Evolutionary conservation across 176 grass and related monocot genomes (phyloP), one percentile per base, ranked within the genome.

Genomic region (Paspalum vaginatum): DNA sequence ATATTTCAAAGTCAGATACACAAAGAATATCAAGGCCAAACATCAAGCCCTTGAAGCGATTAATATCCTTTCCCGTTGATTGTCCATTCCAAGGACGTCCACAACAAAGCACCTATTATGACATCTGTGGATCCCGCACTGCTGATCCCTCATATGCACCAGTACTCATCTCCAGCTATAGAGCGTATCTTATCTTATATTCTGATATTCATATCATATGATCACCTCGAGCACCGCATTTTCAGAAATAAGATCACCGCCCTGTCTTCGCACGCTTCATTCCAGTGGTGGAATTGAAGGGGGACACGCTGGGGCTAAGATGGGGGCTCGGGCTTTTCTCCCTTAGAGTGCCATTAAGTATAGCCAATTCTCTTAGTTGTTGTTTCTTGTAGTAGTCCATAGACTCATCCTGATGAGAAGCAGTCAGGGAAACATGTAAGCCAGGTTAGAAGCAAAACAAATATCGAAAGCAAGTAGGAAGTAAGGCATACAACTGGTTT

Each of bases 331-430:
- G 90, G 85, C 90, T 93, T 79, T 91, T 88, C 73, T 95, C 90
- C 87, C 96, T 91, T 76, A 99, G 68, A 60, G 92, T 95, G 17
- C 96, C 96, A 76, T 99, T 99, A 63, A 93, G 72, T 62, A 95
- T 99, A 6, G 96, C 93, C 61, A 99, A 81, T 84, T 99, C 96
- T 84, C 88, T 89, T 51, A 99, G 71, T 59, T 99, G 96, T 67
- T 99, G 93, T 59, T 99, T 99, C 78, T 95, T 99, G 81, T 93
- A 95, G 79, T 90, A 95, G 61, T 99, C 96, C 86, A 99, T 91
- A 47, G 90, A 91, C 76, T 99, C 93, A 68, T 95, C 93, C 88
- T 99, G 78, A 77, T 55, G 47, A 82, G 40, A 65, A 64, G 11
- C 25, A 63, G 51, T 85, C 70, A 66, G 22, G 7, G 0, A 60